Base-by-base conservation (phyloP, 2,329 filamentous ascomycete genomes). In the Neonectria neomacrospora region DNA sequence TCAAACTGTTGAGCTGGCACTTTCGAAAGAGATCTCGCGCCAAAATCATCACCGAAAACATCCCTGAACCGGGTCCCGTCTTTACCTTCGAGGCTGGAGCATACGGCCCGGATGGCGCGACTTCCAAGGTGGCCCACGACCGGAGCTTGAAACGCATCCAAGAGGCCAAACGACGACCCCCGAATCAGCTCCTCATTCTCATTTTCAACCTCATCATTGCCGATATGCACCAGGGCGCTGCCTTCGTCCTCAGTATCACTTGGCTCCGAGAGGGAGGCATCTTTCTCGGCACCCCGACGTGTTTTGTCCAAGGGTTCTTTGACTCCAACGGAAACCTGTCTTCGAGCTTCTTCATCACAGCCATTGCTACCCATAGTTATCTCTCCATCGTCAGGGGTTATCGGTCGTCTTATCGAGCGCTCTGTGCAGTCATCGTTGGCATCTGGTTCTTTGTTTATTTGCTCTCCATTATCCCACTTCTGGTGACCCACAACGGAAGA, bases 131-230 rank as follows among this genome's bases (percentile, higher is more conserved):
- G 6, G 61, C 48, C 18, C 64, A 67, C 22, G 61, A 59, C 30
- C 48, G 37, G 22, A 59, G 44, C 16, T 55, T 53, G 7, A 18
- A 51, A 30, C 66, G 61, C 3, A 56, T 68, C 9, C 34, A 57
- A 20, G 55, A 54, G 30, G 66, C 62, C 16, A 54, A 32, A 16
- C 41, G 47, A 30, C 45, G 50, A 45, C 61, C 66, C 22, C 83
- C 82, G 2, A 91, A 91, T 68, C 90, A 91, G 75, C 90, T 91
- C 71, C 81, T 91, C 37, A 80, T 92, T 2, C 81, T 92, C n/a
- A 87, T 92, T 61, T 86, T 90, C 75, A 91, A 91, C 75, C 84
- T 92, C 3, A 79, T 92, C 14, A 76, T 90, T 42, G 89, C 90
- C 62, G 90, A 92, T 71, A 82, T 90, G 54, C 86, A 89, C 71